phyloP scores from a whole-genome alignment of 176 grass and related monocot genomes.

The maize (Zea mays) region DNA sequence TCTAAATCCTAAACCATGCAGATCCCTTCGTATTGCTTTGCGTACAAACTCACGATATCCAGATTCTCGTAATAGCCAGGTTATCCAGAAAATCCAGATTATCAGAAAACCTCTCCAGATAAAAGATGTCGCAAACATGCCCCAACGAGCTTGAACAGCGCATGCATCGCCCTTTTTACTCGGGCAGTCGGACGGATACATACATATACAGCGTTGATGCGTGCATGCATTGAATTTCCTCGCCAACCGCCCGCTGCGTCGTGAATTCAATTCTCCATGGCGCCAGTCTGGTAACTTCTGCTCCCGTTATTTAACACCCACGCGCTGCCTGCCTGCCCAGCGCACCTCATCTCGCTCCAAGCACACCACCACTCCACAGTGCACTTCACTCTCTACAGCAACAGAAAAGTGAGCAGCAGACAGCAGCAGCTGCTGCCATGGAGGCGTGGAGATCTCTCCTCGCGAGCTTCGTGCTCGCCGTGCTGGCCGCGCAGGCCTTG shows the following conservation, averaged over 20 bases:
- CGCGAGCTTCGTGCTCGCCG: constrained; percentile 40
- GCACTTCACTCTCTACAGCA: neutral
- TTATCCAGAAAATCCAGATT: no score
- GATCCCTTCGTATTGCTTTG: no score
- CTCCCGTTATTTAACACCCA: constrained; percentile 48
- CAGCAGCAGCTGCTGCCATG: constrained; percentile 15
- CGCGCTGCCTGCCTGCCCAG: neutral
- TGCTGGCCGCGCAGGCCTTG: constrained; percentile 37
- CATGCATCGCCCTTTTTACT: no score
- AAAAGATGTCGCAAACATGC: no score
- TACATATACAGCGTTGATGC: no score
- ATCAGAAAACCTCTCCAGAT: no score
- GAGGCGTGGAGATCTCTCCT: constrained; percentile 20
- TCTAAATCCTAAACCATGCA: no score
- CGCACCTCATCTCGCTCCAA: neutral
- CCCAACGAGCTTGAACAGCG: no score
- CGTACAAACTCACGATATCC: no score
- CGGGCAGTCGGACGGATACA: no score
- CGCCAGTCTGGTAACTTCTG: constrained; percentile 39
- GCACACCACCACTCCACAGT: neutral
- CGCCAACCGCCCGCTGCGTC: constrained; percentile 39
- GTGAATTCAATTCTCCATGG: constrained; percentile 46
- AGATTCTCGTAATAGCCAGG: no score
- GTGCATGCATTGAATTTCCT: constrained; percentile 5
- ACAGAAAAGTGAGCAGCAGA: neutral